Base-by-base conservation (phyloP, 2,329 filamentous ascomycete genomes). In the Teratosphaeria pseudoeucalypti region DNA sequence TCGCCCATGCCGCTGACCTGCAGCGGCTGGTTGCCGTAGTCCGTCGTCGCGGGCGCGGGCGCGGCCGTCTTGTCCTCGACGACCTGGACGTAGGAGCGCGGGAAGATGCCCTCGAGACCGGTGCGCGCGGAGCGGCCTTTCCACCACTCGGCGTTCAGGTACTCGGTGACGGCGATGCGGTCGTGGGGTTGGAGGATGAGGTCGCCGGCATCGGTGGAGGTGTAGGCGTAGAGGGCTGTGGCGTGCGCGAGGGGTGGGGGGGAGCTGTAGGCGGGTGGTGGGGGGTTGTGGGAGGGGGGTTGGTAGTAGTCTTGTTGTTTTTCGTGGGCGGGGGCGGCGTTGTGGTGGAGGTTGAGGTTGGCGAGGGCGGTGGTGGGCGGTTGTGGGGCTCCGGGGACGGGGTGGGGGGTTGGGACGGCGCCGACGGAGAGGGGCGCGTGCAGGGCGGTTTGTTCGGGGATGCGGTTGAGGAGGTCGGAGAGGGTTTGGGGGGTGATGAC, bases 71-170 rank as follows among this genome's bases (percentile, higher is more conserved):
- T 85, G 65, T 87, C 81, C 67, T 92, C 85, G 57, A 88, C 76
- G 57, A 89, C 79, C 63, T 79, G 81, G 56, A 95, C 92, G 72
- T 97, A 97, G 73, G 83, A 90, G 67, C 87, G 84, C n/a, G 92
- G 92, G 81, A 97, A 97, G 73, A 97, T 96, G 68, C 92, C 92
- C 76, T 95, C 90, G 66, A 84, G 78, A 59, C 87, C 87, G 9
- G 91, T 95, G 57, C 90, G 85, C 70, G 87, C 79, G 75, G 95
- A 96, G 67, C 83, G 84, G 66, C 92, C 92, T 80, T 90, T 87
- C 90, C 91, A 96, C 92, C 92, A 97, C 75, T 97, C 92, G 63
- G 86, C 85, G 76, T 97, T 97, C 87, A 96, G 94, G 78, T 95
- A 92, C 52, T 96, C 90, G 65, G 85, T 83, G 26, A 97, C 88